phyloP scores from a whole-genome alignment of 768 basidiomycete genomes.

The Leccinum pellstonianum region DNA sequence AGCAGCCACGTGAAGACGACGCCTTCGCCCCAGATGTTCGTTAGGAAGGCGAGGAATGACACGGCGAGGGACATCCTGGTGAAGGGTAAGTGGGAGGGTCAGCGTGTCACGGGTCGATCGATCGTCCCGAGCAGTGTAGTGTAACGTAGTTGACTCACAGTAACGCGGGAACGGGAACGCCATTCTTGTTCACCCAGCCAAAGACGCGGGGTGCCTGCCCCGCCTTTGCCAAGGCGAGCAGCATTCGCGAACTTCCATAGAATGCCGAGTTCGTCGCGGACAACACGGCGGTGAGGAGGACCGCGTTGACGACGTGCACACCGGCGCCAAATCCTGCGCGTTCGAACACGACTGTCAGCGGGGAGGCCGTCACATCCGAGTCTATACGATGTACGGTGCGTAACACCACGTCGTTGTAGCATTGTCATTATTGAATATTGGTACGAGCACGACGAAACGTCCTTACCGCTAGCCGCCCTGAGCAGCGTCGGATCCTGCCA shows the following conservation, averaged over 20 bases:
- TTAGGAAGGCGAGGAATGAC: slow-evolving; percentile 51
- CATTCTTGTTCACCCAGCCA: slow-evolving; percentile 60
- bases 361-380: slow-evolving; percentile 54
- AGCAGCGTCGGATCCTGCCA: slow-evolving; percentile 54
- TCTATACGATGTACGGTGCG: slow-evolving; percentile 25
- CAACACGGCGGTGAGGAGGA: slow-evolving; percentile 62
- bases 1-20: slow-evolving; percentile 59
- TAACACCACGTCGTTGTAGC: background rate
- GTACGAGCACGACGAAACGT: background rate
- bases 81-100: background rate
- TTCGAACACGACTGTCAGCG: slow-evolving; percentile 61
- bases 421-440: background rate
- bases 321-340: slow-evolving; percentile 62
- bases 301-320: slow-evolving; percentile 63
- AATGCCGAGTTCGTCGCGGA: slow-evolving; percentile 67
- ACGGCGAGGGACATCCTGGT: slow-evolving; percentile 48
- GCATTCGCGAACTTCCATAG: slow-evolving; percentile 62
- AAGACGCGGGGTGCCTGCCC: slow-evolving; percentile 68
- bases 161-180: slow-evolving; percentile 59
- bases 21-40: slow-evolving; percentile 58
- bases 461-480: slow-evolving; percentile 42
- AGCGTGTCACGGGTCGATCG: background rate
- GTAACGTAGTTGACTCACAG: slow-evolving; percentile 37
- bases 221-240: slow-evolving; percentile 57
- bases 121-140: background rate